phyloP scores from a whole-genome alignment of 2,329 filamentous ascomycete species.

The Fusarium verticillioides region DNA sequence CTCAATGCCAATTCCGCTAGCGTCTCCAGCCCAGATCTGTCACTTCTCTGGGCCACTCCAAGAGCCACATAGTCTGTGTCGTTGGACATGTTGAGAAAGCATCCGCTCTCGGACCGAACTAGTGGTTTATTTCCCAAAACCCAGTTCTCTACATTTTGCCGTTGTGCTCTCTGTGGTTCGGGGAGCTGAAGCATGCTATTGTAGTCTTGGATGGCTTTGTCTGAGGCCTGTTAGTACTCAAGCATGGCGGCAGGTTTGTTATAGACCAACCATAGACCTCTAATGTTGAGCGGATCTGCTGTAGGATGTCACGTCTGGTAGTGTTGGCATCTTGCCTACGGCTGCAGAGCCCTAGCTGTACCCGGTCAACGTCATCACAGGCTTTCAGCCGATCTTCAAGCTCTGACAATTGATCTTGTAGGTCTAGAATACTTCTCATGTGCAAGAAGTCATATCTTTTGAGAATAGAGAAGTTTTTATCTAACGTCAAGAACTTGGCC shows the following conservation, averaged over 20 bases:
- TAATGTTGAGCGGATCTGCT: not conserved
- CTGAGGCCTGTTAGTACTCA: not conserved
- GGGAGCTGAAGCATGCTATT: not conserved
- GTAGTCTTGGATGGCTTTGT: not conserved
- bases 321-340: not conserved
- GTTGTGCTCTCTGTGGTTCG: not conserved
- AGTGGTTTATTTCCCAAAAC: not conserved
- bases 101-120: not conserved
- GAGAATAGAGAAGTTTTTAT: too few relatives aligned
- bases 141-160: not conserved
- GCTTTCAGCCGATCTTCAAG: too few relatives aligned
- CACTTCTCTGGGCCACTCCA: not conserved
- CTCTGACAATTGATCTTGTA: too few relatives aligned
- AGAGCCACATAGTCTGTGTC: not conserved
- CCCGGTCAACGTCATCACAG: too few relatives aligned
- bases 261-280: not conserved
- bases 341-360: not conserved
- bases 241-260: not conserved
- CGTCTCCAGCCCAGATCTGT: not conserved
- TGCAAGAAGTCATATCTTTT: too few relatives aligned
- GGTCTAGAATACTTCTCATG: too few relatives aligned
- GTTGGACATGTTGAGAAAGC: not conserved
- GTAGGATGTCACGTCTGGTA: not conserved
- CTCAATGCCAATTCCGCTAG: not conserved
- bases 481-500: too few relatives aligned